These are phyloP conservation scores for Yamadazyma philogaea DNA, from an alignment of 805 yeast genomes.

Conservation along the genomic window DNA sequence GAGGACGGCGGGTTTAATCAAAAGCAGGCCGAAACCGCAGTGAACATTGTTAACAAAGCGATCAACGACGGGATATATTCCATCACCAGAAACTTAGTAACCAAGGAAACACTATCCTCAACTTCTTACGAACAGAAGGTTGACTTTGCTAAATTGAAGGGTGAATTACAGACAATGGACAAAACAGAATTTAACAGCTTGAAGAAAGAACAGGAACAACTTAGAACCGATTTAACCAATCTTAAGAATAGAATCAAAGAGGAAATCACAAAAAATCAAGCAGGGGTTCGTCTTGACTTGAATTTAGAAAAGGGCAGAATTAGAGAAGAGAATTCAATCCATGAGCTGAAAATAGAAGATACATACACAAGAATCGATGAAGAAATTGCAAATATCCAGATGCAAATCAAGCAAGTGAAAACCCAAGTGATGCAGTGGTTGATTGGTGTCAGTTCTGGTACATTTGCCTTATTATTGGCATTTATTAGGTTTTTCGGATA, in stretches of 20 bases:
- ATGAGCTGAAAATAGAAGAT: conserved; percentile 90
- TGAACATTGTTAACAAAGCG: conserved; percentile 67
- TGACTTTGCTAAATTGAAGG: conserved; percentile 90
- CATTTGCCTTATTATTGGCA: conserved; percentile 89
- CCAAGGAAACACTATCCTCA: conserved; percentile 77
- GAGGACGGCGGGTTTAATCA: conserved; percentile 65
- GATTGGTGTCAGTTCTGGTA: conserved; percentile 97
- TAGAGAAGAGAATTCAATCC: conserved; percentile 88
- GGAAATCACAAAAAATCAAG: conserved; percentile 85
- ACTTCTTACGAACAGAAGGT: conserved; percentile 94
- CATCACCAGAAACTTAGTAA: conserved; percentile 74
- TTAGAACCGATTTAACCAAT: conserved; percentile 81
- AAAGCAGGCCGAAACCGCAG: conserved; percentile 77
- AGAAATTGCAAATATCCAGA: conserved; percentile 90
- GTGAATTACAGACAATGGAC: conserved; percentile 87
- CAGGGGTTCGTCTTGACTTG: conserved; percentile 85
- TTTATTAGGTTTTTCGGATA: conserved; percentile 78
- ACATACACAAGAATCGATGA: conserved; percentile 94
- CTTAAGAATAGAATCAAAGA: conserved; percentile 81
- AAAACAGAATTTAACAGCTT: conserved; percentile 78
- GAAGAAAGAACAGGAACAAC: conserved; percentile 81
- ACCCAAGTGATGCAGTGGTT: conserved; percentile 98
- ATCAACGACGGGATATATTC: conserved; percentile 76
- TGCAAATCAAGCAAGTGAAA: conserved; percentile 92
- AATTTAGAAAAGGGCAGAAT: conserved; percentile 94